phyloP scores from a whole-genome alignment of 371 early-diverging fungal genomes.

The Mortierella sp. region DNA sequence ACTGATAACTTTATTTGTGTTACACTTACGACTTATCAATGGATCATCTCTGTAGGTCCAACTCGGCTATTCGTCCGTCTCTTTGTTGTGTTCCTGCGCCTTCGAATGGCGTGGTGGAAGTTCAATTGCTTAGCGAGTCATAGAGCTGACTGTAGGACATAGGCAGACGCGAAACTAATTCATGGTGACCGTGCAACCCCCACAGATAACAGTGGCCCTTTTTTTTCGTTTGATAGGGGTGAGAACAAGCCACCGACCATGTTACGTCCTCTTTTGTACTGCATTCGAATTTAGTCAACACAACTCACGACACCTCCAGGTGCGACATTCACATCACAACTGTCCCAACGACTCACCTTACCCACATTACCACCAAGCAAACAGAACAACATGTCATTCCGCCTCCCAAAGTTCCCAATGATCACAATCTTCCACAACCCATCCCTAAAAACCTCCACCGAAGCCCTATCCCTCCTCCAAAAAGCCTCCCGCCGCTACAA shows the following conservation, averaged over 20 bases:
- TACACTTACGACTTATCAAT: not conserved
- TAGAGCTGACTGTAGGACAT: not conserved
- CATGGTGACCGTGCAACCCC: too few relatives aligned
- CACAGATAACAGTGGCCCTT: not conserved
- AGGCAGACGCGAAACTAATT: too few relatives aligned
- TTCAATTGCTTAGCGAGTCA: not conserved
- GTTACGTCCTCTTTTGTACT: too few relatives aligned
- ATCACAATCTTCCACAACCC: conserved; percentile 60
- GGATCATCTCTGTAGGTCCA: not conserved
- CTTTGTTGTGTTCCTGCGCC: not conserved
- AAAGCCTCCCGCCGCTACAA: conserved; percentile 5
- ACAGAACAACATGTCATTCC: conserved; percentile 53
- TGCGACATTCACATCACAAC: not conserved
- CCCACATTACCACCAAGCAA: not conserved
- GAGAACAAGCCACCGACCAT: not conserved
- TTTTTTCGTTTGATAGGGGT: not conserved
- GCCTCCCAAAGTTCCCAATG: conserved; percentile 57
- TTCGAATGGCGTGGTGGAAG: not conserved
- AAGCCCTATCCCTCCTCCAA: conserved; percentile 1
- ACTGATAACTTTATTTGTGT: not conserved
- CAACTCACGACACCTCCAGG: not conserved
- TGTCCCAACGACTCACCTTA: not conserved
- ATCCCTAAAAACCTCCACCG: not conserved
- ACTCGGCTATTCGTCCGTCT: not conserved
- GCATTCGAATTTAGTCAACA: too few relatives aligned